A percentile compares a stretch with the other conserved stretches of the same genome.
These are phyloP conservation scores for Gloeopeniophorella convolvens DNA, from an alignment of 768 basidiomycete species.

Conservation along the genomic window DNA sequence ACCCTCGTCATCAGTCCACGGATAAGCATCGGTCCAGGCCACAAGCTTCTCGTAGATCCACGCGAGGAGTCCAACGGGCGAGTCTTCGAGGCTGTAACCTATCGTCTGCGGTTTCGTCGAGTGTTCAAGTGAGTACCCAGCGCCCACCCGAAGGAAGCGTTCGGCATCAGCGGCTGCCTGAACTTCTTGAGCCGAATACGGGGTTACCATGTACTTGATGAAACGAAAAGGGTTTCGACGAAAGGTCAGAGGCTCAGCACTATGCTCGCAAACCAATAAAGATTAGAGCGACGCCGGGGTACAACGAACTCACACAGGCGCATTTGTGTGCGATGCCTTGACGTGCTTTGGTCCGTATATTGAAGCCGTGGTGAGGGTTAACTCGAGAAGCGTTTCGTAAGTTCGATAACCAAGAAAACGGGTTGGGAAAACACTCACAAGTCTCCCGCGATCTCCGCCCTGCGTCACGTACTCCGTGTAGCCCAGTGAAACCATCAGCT, in stretches of 20 bases:
- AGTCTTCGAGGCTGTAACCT: slow-evolving; percentile 50
- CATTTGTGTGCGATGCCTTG: slow-evolving; percentile 50
- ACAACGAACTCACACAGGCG: slow-evolving; percentile 32
- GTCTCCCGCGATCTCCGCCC: slow-evolving; percentile 36
- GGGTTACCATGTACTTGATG: slow-evolving; percentile 26
- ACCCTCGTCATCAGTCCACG: slow-evolving; percentile 56
- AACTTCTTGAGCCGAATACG: slow-evolving; percentile 27
- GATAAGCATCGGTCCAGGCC: slow-evolving; percentile 38
- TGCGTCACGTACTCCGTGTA: slow-evolving; percentile 24
- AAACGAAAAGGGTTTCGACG: slow-evolving; percentile 26
- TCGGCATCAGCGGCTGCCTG: slow-evolving; percentile 21
- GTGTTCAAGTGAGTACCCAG: slow-evolving; percentile 30
- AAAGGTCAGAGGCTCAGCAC: neutral
- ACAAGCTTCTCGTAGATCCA: slow-evolving; percentile 35
- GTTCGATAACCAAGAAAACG: too few relatives aligned
- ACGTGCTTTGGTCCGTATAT: slow-evolving; percentile 37
- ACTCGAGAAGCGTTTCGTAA: too few relatives aligned
- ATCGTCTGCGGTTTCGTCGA: slow-evolving; percentile 30
- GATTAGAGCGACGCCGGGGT: neutral
- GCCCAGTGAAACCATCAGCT: slow-evolving; percentile 23
- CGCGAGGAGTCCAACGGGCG: slow-evolving; percentile 42
- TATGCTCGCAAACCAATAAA: neutral
- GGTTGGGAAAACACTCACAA: too few relatives aligned
- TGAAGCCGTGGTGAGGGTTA: too few relatives aligned
- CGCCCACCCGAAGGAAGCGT: slow-evolving; percentile 23